A percentile compares a stretch with the other conserved stretches of the same genome.
Conservation (phyloP, 2,329 filamentous ascomycete genomes). For the Cercospora zeae-maydis region DNA sequence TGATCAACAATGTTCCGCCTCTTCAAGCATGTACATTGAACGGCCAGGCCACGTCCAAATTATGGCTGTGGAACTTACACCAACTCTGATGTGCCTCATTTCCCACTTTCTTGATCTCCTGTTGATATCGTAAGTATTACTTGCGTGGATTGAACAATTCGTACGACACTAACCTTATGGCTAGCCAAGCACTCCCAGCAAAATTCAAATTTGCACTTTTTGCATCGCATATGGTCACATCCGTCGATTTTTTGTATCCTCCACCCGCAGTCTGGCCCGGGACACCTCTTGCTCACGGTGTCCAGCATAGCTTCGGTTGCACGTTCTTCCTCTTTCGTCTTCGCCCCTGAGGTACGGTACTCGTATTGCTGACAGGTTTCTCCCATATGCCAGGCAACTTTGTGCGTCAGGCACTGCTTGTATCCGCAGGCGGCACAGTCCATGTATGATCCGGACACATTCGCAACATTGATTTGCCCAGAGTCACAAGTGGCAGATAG, state of each 20-base stretch:
- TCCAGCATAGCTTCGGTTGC: slow-evolving; percentile 33
- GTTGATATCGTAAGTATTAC: not conserved
- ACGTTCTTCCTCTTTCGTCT: slow-evolving; percentile 29
- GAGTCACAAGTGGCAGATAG: slow-evolving; percentile 48
- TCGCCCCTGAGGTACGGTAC: slow-evolving; percentile 28
- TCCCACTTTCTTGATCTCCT: slow-evolving; percentile 29
- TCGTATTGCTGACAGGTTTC: slow-evolving; percentile 43
- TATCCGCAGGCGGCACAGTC: slow-evolving; percentile 38
- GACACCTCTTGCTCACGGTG: slow-evolving; percentile 39
- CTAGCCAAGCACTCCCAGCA: slow-evolving; percentile 39
- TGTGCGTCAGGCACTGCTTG: slow-evolving; percentile 38
- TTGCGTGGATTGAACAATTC: not conserved
- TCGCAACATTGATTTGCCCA: slow-evolving; percentile 50
- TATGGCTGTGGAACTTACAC: slow-evolving; percentile 33
- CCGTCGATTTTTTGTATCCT: slow-evolving; percentile 41
- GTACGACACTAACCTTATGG: slow-evolving; percentile 14
- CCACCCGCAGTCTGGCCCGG: slow-evolving; percentile 36
- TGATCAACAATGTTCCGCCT: slow-evolving; percentile 2
- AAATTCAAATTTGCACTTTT: slow-evolving; percentile 40
- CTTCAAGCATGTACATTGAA: slow-evolving; percentile 46
- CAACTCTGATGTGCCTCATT: slow-evolving; percentile 30
- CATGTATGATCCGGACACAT: slow-evolving; percentile 40
- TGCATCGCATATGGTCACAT: slow-evolving; percentile 42
- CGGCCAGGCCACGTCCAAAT: slow-evolving; percentile 32
- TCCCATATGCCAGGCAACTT: slow-evolving; percentile 38